Evolutionary conservation across 2,329 filamentous ascomycete species (phyloP).

Genomic region (Microdochium paspali): DNA sequence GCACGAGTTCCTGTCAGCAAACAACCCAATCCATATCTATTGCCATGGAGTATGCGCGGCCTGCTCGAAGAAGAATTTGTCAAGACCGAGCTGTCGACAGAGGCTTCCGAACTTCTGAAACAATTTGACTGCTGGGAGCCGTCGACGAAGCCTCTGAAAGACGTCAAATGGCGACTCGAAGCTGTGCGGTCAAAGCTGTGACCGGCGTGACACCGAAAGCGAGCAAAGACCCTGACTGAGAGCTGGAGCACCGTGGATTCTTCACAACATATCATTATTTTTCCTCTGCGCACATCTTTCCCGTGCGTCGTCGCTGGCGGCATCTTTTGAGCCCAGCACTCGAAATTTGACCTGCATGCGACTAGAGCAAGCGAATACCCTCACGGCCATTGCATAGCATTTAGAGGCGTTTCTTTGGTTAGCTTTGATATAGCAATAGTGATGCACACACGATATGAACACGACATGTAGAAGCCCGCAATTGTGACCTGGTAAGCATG

Average conservation of each 20-base stretch:
- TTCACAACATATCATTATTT: not conserved
- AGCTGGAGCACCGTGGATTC: not conserved
- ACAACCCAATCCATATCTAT: constrained; percentile 68
- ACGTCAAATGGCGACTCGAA: constrained; percentile 91
- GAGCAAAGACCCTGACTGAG: too few species aligned
- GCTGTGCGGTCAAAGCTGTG: constrained; percentile 78
- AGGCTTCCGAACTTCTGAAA: constrained; percentile 69
- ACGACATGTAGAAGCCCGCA: too few species aligned
- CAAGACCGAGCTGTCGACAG: constrained; percentile 65
- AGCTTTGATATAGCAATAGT: too few species aligned
- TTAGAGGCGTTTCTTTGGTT: not conserved
- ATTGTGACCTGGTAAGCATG: too few species aligned
- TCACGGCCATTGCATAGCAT: not conserved
- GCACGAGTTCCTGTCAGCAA: not conserved
- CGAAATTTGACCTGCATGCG: not conserved
- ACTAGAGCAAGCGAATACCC: not conserved
- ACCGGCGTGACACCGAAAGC: not conserved
- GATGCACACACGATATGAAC: too few species aligned
- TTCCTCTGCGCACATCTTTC: not conserved
- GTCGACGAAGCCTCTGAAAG: constrained; percentile 79
- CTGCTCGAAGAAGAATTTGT: constrained; percentile 88
- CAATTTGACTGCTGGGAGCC: constrained; percentile 96
- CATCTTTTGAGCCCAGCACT: too few species aligned
- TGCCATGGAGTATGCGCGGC: constrained; percentile 94
- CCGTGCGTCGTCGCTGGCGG: not conserved